Conservation (phyloP, 805 yeast species). For the Metschnikowia lachancei region DNA sequence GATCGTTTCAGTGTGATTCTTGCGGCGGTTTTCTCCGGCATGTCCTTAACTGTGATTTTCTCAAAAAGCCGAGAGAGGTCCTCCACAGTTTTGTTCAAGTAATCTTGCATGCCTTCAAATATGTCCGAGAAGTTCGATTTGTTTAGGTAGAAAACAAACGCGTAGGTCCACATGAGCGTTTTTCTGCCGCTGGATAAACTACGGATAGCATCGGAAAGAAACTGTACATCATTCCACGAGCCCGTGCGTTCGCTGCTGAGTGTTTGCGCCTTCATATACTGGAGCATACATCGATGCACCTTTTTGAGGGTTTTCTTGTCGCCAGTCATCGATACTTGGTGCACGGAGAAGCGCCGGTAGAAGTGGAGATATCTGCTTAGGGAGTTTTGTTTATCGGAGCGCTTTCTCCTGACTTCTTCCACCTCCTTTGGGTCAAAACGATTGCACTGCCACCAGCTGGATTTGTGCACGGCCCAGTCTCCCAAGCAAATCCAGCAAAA, state of each 20-base stretch:
- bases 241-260: conserved; percentile 19
- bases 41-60: conserved; percentile 31
- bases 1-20: conserved; percentile 37
- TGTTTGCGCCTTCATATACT: conserved; percentile 60
- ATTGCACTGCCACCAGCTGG: conserved; percentile 64
- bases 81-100: conserved; percentile 64
- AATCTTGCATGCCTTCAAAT: conserved; percentile 69
- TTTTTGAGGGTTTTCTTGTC: conserved; percentile 63
- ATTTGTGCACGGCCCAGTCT: conserved; percentile 70
- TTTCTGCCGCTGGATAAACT: conserved; percentile 66
- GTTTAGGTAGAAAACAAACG: conserved; percentile 66
- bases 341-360: conserved; percentile 70
- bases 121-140: conserved; percentile 53
- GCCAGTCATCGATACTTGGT: conserved; percentile 70
- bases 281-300: conserved; percentile 61
- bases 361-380: conserved; percentile 70
- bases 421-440: conserved; percentile 38
- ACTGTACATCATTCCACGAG: conserved; percentile 88
- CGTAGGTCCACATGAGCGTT: conserved; percentile 88
- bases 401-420: conserved; percentile 42
- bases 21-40: conserved; percentile 24
- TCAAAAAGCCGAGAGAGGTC: conserved; percentile 62
- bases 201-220: conserved; percentile 68
- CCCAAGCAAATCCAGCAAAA: conserved; percentile 93
- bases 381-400: conserved; percentile 45